These are phyloP conservation scores for Haberlea rhodopensis DNA, from an alignment of 257 asterid genomes.

Conservation along the genomic window DNA sequence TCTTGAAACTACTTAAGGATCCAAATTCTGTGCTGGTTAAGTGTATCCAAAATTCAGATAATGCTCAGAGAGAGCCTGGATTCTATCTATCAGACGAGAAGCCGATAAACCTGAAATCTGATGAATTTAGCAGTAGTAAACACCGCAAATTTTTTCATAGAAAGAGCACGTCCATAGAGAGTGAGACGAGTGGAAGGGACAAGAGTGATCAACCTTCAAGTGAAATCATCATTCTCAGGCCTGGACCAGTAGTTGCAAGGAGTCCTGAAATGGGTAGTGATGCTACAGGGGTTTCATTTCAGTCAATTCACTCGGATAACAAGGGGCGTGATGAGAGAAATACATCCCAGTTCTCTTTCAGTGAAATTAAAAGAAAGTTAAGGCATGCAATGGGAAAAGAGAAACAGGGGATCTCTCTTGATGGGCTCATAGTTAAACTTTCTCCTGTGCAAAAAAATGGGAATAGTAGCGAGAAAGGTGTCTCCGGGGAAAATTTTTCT, in stretches of 20 bases:
- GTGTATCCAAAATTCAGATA: constrained; percentile 50
- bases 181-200: constrained; percentile 43
- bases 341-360: constrained; percentile 66
- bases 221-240: constrained; percentile 68
- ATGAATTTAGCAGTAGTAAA: constrained; percentile 46
- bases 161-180: constrained; percentile 71
- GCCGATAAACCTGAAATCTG: constrained; percentile 35
- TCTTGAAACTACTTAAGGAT: constrained; percentile 64
- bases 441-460: constrained; percentile 40
- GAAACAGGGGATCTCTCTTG: constrained; percentile 41
- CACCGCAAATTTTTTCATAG: constrained; percentile 58
- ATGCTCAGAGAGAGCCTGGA: constrained; percentile 34
- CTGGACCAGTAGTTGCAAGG: constrained; percentile 52
- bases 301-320: constrained; percentile 29
- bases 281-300: constrained; percentile 30
- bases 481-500: constrained; percentile 51
- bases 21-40: constrained; percentile 51
- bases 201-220: constrained; percentile 22
- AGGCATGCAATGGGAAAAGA: constrained; percentile 89
- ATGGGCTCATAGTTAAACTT: constrained; percentile 24
- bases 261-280: constrained; percentile 32
- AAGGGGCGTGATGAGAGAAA: constrained; percentile 43
- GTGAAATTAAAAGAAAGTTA: constrained; percentile 78
- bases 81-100: constrained; percentile 39
- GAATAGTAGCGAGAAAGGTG: constrained; percentile 46